A percentile compares a stretch with the other conserved stretches of the same genome.
phyloP scores from a whole-genome alignment of 1,284 basidiomycete species.

The Boletus mariae region DNA sequence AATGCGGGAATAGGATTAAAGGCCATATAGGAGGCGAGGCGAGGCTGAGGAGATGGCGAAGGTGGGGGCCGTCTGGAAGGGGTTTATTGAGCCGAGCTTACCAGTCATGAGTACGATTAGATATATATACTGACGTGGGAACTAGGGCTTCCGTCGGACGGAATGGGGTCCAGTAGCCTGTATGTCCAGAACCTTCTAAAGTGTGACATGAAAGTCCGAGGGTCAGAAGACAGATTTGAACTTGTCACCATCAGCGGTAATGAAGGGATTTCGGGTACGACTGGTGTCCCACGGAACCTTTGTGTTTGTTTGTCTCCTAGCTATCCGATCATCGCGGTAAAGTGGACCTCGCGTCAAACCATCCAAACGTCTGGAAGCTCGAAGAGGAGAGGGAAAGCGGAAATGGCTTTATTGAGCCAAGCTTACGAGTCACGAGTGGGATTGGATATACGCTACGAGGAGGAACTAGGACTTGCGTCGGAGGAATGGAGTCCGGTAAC shows the following conservation, averaged over 20 bases:
- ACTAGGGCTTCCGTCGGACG: background rate
- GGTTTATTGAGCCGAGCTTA: background rate
- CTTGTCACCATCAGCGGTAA: background rate
- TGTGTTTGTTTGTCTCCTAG: background rate
- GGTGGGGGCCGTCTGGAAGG: background rate
- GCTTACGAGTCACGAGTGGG: too few relatives aligned
- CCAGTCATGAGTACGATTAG: background rate
- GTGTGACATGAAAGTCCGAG: background rate
- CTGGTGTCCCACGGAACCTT: background rate
- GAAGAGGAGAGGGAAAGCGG: too few relatives aligned
- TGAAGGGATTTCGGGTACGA: background rate
- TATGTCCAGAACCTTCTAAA: background rate
- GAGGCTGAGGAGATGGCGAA: background rate
- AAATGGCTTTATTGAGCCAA: too few relatives aligned
- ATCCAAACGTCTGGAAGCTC: too few relatives aligned
- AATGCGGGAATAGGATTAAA: background rate
- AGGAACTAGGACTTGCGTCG: too few relatives aligned
- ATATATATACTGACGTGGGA: background rate
- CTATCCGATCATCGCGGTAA: background rate
- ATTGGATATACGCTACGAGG: too few relatives aligned
- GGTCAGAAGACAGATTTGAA: background rate
- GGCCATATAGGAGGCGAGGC: background rate
- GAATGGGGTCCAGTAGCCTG: background rate
- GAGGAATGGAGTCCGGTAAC: too few relatives aligned
- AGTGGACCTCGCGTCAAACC: background rate